phyloP scores from a whole-genome alignment of 2,329 filamentous ascomycete species.

The Mollisia scopiformis region DNA sequence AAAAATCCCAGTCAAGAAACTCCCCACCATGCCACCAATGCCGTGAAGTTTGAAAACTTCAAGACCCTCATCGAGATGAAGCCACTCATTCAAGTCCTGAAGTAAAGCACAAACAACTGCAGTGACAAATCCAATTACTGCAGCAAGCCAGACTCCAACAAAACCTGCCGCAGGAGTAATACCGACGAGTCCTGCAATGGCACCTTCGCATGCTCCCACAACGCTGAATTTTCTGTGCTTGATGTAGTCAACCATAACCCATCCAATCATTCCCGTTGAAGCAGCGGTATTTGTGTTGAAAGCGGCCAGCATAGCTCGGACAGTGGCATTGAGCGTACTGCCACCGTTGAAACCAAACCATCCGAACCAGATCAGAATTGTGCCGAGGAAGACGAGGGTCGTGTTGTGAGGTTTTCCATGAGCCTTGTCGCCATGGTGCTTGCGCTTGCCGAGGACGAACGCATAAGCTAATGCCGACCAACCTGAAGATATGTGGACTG shows the following conservation, averaged over 20 bases:
- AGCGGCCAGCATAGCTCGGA: slow-evolving; percentile 56
- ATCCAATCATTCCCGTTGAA: slow-evolving; percentile 55
- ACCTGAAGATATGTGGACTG: slow-evolving; percentile 65
- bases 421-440: slow-evolving; percentile 48
- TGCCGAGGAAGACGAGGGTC: slow-evolving; percentile 65
- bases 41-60: slow-evolving; percentile 64
- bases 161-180: slow-evolving; percentile 62
- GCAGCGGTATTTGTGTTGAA: slow-evolving; percentile 63
- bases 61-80: slow-evolving; percentile 59
- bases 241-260: slow-evolving; percentile 56
- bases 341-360: slow-evolving; percentile 59
- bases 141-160: slow-evolving; percentile 53
- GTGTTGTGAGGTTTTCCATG: slow-evolving; percentile 64
- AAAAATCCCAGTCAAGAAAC: slow-evolving; percentile 60
- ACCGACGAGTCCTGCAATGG: slow-evolving; percentile 58
- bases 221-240: slow-evolving; percentile 51
- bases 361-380: slow-evolving; percentile 67
- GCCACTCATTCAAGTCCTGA: slow-evolving; percentile 52
- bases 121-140: slow-evolving; percentile 56
- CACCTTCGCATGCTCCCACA: slow-evolving; percentile 55
- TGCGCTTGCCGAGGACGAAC: slow-evolving; percentile 62
- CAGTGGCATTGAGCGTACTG: slow-evolving; percentile 52
- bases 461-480: slow-evolving; percentile 67
- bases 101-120: slow-evolving; percentile 49
- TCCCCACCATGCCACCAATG: slow-evolving; percentile 59